Conservation (phyloP, 116 monocot species). For the Zostera marina region DNA sequence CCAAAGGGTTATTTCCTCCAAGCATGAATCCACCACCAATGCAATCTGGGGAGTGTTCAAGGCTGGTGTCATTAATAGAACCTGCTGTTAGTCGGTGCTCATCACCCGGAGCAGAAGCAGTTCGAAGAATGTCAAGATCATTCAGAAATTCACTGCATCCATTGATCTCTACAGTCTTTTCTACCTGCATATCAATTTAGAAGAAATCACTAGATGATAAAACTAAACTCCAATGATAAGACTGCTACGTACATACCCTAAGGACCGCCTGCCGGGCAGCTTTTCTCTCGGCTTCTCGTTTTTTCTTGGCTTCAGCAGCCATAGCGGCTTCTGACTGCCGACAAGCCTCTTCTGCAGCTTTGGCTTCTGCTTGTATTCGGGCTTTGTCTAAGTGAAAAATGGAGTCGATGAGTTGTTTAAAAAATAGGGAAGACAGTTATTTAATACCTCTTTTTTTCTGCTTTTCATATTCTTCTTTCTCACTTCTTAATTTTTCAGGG, state of each 20-base stretch:
- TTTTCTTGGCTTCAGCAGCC: conserved; percentile 65
- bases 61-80: conserved; percentile 44
- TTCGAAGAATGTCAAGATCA: conserved; percentile 76
- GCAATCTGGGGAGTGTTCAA: conserved; percentile 34
- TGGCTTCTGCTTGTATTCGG: conserved; percentile 79
- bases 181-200: conserved; percentile 33
- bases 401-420: too few relatives aligned
- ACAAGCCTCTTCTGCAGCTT: conserved; percentile 59
- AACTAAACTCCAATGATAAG: too few relatives aligned
- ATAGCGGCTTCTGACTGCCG: conserved; percentile 50
- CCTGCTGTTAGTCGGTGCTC: conserved; percentile 21
- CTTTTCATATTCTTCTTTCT: conserved; percentile 77
- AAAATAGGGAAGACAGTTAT: not conserved
- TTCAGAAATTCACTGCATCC: conserved; percentile 41
- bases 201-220: not conserved
- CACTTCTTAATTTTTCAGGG: conserved; percentile 56
- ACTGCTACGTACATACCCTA: conserved; percentile 14
- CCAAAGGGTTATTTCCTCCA: conserved; percentile 54
- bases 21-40: conserved; percentile 40
- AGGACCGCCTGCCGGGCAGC: conserved; percentile 82
- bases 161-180: conserved; percentile 70
- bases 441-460: conserved; percentile 48
- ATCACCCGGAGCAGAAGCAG: conserved; percentile 1
- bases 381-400: conserved; percentile 37
- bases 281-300: conserved; percentile 69